Evolutionary conservation across 495 filamentous ascomycete species (phyloP), one percentile per base, ranked within the genome.

Genomic region (Cetradonia linearis): DNA sequence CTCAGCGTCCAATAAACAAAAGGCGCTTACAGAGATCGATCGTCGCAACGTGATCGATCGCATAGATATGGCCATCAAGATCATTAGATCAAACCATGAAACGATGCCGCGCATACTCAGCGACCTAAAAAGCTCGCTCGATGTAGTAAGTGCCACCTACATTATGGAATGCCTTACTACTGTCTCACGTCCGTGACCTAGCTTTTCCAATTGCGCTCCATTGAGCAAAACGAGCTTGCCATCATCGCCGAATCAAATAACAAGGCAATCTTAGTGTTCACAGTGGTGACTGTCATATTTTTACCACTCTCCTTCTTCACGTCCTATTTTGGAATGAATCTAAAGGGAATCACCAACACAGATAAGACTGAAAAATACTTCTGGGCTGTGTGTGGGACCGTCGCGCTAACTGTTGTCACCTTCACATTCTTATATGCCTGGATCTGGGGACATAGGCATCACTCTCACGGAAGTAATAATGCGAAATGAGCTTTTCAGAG

Each of bases 221-320:
- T 46, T 23, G 8, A 46, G 25, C 42, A 65, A 30, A 56, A 56
- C 13, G 46, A 63, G 30, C 60, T 63, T 25, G 57, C 61, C 11
- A 58, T 63, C 27, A 60, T 55, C n/a, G 56, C 60, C 31, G 61
- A 66, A 33, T 50, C 48, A 1, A 62, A 66, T n/a, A 60, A 57
- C 23, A 62, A 60, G 50, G 61, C 83, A 5, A 83, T 88, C 60
- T 83, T 89, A 77, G 79, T 88, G 9, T 88, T 88, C 63, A 89
- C 86, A 7, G 82, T 87, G 61, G 84, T 86, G 8, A 86, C 83
- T 0, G 85, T 86, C 50, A 68, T 87, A 34, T 87, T 87, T 73
- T 70, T 88, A 5, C 84, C 84, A 0, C 68, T 87, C 56, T 81
- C 77, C 5, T 88, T 88, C 67, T 86, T 87, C 55, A 64, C 62